These are phyloP conservation scores for Ogataea glucozyma DNA, from an alignment of 805 yeast genomes.

Conservation along the genomic window DNA sequence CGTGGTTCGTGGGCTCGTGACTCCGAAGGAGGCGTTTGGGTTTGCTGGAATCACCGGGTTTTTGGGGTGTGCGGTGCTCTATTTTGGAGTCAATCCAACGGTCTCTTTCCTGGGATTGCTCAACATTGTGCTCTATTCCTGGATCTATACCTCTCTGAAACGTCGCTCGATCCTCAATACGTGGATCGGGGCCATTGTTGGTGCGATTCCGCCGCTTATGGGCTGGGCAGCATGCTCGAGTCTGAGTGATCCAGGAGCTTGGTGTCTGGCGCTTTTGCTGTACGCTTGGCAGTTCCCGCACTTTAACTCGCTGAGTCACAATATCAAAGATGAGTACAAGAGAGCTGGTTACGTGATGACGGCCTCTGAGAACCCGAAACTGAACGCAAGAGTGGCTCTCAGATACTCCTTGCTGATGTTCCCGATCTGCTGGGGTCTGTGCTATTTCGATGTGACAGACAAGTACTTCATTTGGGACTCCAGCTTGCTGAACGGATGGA, in stretches of 20 bases:
- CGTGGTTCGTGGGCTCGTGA: conserved; percentile 77
- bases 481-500: conserved; percentile 80
- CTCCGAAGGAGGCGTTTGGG: conserved; percentile 72
- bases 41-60: conserved; percentile 80
- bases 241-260: conserved; percentile 83
- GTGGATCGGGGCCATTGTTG: conserved; percentile 99
- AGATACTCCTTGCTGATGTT: conserved; percentile 91
- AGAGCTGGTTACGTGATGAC: conserved; percentile 98
- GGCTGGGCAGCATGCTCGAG: conserved; percentile 97
- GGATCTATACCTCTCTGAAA: conserved; percentile 89
- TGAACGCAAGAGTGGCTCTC: conserved; percentile 91
- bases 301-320: conserved; percentile 88
- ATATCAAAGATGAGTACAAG: conserved; percentile 82
- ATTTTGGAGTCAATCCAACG: conserved; percentile 79
- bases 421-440: conserved; percentile 83
- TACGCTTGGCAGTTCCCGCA: conserved; percentile 99
- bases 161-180: conserved; percentile 84
- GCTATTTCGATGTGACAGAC: conserved; percentile 81
- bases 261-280: conserved; percentile 86
- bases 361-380: conserved; percentile 85
- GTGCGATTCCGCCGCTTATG: conserved; percentile 98
- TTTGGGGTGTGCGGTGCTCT: conserved; percentile 67
- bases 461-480: conserved; percentile 80
- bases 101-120: conserved; percentile 80
- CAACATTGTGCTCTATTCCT: conserved; percentile 81